phyloP scores from a whole-genome alignment of 116 monocot species.

The Dioscorea cayenensis region DNA sequence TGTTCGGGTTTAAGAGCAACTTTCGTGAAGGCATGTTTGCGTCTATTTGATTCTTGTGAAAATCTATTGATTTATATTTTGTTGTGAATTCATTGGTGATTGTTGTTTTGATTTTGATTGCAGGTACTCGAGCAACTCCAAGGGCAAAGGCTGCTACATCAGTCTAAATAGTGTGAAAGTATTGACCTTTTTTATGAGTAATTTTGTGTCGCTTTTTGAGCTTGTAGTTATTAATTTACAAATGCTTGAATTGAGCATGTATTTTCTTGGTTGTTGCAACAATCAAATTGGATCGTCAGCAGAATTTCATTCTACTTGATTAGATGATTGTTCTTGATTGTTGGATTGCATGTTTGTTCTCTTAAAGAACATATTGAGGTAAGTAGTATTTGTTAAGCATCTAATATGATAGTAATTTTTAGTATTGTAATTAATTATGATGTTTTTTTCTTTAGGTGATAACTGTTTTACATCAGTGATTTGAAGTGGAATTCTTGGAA shows the following conservation, averaged over 20 bases:
- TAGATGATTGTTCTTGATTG: no score
- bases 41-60: background rate
- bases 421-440: no score
- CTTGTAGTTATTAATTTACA: background rate
- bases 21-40: constrained; percentile 6
- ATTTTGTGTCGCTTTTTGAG: background rate
- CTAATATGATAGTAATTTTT: no score
- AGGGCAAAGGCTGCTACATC: constrained; percentile 2
- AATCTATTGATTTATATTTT: background rate
- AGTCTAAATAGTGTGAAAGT: background rate
- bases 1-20: constrained; percentile 10
- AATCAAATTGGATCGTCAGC: background rate
- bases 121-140: constrained; percentile 11
- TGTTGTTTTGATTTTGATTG: background rate
- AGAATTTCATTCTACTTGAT: background rate
- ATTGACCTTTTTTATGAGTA: background rate
- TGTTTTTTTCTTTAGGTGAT: no score
- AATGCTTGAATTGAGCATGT: background rate
- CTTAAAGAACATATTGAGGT: no score
- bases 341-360: no score
- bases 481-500: no score
- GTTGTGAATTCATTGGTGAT: background rate
- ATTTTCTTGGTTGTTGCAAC: background rate
- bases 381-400: no score
- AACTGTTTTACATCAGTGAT: no score